These are phyloP conservation scores for Phaeosphaeriaceae sp. DNA, from an alignment of 2,329 filamentous ascomycete species.

Conservation along the genomic window DNA sequence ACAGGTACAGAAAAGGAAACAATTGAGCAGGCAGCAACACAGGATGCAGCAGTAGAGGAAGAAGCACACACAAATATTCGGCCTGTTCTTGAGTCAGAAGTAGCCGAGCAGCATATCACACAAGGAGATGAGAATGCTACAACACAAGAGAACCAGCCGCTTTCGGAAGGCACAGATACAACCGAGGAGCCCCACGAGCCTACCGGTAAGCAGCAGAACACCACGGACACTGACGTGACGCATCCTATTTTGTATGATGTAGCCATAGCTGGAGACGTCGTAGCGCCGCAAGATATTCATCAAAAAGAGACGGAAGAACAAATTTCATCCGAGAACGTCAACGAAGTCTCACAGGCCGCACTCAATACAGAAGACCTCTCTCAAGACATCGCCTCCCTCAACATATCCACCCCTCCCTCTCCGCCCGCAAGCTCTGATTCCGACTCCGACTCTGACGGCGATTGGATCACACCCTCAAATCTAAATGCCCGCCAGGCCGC, in stretches of 20 bases:
- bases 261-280: background rate
- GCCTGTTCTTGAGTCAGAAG: background rate
- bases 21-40: background rate
- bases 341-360: background rate
- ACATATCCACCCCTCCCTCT: conserved; percentile 20
- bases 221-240: background rate
- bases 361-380: conserved; percentile 12
- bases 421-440: conserved; percentile 23
- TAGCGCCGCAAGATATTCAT: background rate
- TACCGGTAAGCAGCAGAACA: background rate
- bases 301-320: background rate
- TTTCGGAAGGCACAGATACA: background rate
- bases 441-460: conserved; percentile 51
- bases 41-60: background rate
- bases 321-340: background rate
- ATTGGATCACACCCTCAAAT: conserved; percentile 95
- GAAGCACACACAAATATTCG: background rate
- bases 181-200: too few relatives aligned
- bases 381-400: conserved; percentile 27
- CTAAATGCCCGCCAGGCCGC: conserved; percentile 81
- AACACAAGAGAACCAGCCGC: too few relatives aligned
- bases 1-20: too few relatives aligned
- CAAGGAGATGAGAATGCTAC: background rate
- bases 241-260: background rate
- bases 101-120: background rate